Evolutionary conservation across 2,329 filamentous ascomycete species (phyloP), one percentile per base, ranked within the genome.

Genomic region (Phialemoniopsis sp.): DNA sequence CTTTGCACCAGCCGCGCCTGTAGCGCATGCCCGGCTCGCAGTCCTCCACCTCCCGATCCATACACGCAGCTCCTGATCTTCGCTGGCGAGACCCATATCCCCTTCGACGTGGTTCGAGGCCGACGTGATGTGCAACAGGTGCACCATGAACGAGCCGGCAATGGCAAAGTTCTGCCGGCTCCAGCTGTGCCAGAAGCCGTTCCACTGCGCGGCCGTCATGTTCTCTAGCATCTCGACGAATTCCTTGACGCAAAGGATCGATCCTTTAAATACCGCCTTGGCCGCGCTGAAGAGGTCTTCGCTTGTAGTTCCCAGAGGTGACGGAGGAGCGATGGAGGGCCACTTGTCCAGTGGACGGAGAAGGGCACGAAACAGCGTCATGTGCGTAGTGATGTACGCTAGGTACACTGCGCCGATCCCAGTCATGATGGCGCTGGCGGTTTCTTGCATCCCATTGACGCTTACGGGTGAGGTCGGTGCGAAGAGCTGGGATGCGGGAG

Each of bases 351-450:
- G 42, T 2, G 58, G 58, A 26, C 57, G 46, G 2, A 60, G 41
- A 3, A 62, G 44, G 5, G 57, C 58, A 1, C 56, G 48, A 37
- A 59, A 60, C 9, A 62, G 46, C 5, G 54, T 59, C 55, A 62
- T 60, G 8, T 54, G 55, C 7, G 57, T 56, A 10, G 60, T 52
- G 8, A 60, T 56, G 29, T 59, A 60, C 2, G 55, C 54, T 16
- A 62, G 39, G n/a, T 50, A 50, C 2, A 60, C 46, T 6, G 55
- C 56, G 4, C 53, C 49, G 32, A 58, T 58, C 3, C 55, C 56
- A 17, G 52, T 54, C 1, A 26, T 26, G 21, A 26, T 26, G 6
- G 6, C 21, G 21, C 10, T 10, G 10, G 6, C 21, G 10, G 58
- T 42, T 3, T 36, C 48, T 39, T 17, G 39, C n/a, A 12, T 10